phyloP scores from a whole-genome alignment of 2,329 filamentous ascomycete genomes.

The Dactylella cylindrospora region DNA sequence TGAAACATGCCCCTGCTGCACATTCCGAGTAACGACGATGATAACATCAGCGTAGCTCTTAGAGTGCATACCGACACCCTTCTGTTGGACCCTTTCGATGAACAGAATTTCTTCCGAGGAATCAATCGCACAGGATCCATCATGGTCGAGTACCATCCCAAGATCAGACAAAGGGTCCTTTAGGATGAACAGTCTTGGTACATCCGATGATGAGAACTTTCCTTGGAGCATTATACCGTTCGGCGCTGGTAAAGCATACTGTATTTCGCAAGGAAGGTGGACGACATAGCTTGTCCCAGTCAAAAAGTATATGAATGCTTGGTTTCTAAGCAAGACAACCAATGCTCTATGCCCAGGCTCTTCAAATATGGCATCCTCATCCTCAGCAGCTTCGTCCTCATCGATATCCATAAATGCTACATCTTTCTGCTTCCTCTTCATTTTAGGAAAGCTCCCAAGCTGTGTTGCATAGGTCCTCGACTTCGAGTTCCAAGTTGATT shows the following conservation, averaged over 20 bases:
- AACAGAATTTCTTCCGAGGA: constrained; percentile 80
- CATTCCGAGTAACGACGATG: constrained; percentile 78
- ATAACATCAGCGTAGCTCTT: constrained; percentile 59
- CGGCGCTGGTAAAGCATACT: constrained; percentile 78
- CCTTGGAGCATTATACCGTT: constrained; percentile 83
- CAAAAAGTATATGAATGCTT: constrained; percentile 90
- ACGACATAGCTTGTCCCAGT: constrained; percentile 84
- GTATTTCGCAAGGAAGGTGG: constrained; percentile 92
- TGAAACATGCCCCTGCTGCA: constrained; percentile 73
- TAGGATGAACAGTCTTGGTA: constrained; percentile 77
- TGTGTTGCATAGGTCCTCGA: constrained; percentile 53
- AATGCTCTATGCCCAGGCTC: constrained; percentile 61
- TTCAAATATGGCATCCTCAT: constrained; percentile 50
- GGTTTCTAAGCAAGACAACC: constrained; percentile 87
- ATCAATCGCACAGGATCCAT: constrained; percentile 64
- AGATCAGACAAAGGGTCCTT: constrained; percentile 84
- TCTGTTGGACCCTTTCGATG: constrained; percentile 62
- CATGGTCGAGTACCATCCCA: constrained; percentile 71
- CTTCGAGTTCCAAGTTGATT: constrained; percentile 48
- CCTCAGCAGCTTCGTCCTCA: constrained; percentile 47
- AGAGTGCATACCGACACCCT: constrained; percentile 57
- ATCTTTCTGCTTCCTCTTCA: constrained; percentile 42
- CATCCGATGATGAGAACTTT: constrained; percentile 60
- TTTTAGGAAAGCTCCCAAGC: constrained; percentile 48
- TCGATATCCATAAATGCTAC: constrained; percentile 48